Percentiles rank a stretch among this genome's conserved stretches.
Evolutionary conservation across 371 early-diverging fungal species (phyloP).

Genomic region (Smittium culicis): DNA sequence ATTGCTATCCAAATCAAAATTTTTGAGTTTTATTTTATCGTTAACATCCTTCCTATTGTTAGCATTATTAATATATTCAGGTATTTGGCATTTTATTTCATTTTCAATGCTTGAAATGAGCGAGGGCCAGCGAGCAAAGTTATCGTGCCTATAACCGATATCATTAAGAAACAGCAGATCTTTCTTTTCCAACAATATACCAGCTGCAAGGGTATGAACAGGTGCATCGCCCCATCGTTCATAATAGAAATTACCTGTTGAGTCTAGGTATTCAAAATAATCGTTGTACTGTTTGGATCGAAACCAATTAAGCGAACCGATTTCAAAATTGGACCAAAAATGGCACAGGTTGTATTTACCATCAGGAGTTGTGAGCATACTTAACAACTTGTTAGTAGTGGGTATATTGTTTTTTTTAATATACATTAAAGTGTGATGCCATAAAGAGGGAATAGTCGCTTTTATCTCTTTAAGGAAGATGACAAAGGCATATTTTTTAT

Average conservation of each 20-base stretch:
- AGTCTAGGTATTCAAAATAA: constrained; percentile 46
- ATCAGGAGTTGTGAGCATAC: constrained; percentile 27
- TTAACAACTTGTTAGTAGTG: constrained; percentile 22
- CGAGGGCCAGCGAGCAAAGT: constrained; percentile 52
- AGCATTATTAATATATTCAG: not conserved
- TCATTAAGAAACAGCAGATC: constrained; percentile 88
- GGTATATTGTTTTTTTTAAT: constrained; percentile 31
- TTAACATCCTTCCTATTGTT: not conserved
- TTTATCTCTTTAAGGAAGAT: constrained; percentile 56
- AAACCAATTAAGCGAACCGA: constrained; percentile 26
- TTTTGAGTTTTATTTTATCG: not conserved
- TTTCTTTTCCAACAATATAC: constrained; percentile 52
- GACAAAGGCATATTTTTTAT: constrained; percentile 38
- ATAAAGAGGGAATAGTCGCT: constrained; percentile 59
- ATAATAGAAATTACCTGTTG: constrained; percentile 61
- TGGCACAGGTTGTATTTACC: constrained; percentile 33
- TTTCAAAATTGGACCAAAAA: constrained; percentile 35
- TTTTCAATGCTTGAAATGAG: not conserved
- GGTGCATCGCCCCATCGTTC: constrained; percentile 98
- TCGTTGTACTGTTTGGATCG: constrained; percentile 34
- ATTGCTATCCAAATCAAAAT: not conserved
- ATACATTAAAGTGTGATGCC: constrained; percentile 42
- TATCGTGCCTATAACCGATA: constrained; percentile 63
- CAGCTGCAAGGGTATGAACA: constrained; percentile 81
- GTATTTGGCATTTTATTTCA: not conserved